Conservation (phyloP, 495 filamentous ascomycete genomes). For the Tuber umbilicatum region DNA sequence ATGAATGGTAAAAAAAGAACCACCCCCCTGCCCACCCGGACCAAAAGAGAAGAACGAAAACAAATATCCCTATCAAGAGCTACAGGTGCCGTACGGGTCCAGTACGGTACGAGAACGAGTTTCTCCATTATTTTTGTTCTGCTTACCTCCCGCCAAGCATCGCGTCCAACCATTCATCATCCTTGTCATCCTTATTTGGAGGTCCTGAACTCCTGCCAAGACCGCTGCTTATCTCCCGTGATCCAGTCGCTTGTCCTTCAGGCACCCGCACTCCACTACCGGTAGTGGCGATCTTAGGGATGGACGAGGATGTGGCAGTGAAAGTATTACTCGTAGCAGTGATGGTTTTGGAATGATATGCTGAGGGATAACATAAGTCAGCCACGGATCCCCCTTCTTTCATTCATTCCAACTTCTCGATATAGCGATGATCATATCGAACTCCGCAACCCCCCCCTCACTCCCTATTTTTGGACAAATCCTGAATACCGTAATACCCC, state of each 20-base stretch:
- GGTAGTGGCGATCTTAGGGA: background rate
- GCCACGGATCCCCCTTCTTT: background rate
- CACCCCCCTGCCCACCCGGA: background rate
- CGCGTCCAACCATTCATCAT: conserved; percentile 37
- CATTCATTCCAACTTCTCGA: background rate
- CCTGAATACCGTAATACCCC: conserved; percentile 3
- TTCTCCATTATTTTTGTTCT: background rate
- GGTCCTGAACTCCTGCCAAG: conserved; percentile 34
- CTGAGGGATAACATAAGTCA: background rate
- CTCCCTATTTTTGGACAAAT: background rate
- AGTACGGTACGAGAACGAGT: background rate
- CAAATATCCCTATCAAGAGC: background rate
- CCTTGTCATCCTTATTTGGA: conserved; percentile 24
- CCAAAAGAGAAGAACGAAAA: background rate
- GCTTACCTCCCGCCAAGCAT: conserved; percentile 36
- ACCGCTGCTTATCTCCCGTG: conserved; percentile 30
- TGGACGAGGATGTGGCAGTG: background rate
- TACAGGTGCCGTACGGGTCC: background rate
- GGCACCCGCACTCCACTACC: conserved; percentile 8
- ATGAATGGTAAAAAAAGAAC: background rate
- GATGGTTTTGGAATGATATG: background rate
- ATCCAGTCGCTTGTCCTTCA: conserved; percentile 14
- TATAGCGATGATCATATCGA: background rate
- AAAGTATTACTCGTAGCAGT: background rate
- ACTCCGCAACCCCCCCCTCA: background rate